phyloP scores from a whole-genome alignment of 2,329 filamentous ascomycete genomes.

The Arthrinium phaeospermum region DNA sequence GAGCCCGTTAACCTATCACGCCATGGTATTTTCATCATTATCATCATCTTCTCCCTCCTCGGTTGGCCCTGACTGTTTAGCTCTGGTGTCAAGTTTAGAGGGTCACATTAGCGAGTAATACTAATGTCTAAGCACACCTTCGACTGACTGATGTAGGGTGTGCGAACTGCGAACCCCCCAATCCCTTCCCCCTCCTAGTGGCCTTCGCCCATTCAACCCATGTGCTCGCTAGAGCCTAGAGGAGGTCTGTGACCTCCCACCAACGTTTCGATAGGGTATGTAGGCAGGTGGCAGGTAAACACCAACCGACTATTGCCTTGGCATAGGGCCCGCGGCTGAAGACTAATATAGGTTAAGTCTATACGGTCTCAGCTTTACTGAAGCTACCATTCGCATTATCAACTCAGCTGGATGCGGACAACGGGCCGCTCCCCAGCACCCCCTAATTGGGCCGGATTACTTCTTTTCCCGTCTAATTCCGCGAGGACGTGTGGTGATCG shows the following conservation, averaged over 20 bases:
- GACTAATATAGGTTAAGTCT: not conserved
- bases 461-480: slow-evolving; percentile 5
- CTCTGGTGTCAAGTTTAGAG: not conserved
- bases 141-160: not conserved
- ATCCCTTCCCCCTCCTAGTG: not conserved
- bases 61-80: not conserved
- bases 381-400: not conserved
- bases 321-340: not conserved
- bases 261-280: not conserved
- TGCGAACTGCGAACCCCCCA: not conserved
- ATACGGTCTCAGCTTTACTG: not conserved
- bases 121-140: not conserved
- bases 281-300: not conserved
- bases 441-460: not conserved
- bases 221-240: slow-evolving; percentile 1
- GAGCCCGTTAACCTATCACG: not conserved
- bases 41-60: not conserved
- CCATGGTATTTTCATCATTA: not conserved
- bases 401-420: not conserved
- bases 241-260: not conserved
- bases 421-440: not conserved
- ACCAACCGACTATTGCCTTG: not conserved
- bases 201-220: not conserved
- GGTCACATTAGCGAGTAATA: not conserved
- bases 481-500: slow-evolving; percentile 4